Conservation (phyloP, 768 basidiomycete genomes). For the Lactarius psammicola region DNA sequence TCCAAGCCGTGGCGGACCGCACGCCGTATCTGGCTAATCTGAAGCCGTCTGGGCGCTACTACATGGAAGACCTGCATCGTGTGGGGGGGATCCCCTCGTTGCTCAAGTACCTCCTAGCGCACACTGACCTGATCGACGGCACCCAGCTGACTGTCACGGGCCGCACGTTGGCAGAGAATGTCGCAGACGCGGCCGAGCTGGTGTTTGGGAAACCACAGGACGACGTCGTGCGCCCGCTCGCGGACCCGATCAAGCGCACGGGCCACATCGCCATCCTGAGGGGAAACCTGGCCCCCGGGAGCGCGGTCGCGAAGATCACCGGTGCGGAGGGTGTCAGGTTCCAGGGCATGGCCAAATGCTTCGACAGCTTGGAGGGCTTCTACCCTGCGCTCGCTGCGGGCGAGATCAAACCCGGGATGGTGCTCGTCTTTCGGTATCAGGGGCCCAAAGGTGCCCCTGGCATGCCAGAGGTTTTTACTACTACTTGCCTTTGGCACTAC, state of each 20-base stretch:
- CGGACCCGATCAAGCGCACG: conserved; percentile 80
- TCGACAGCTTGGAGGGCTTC: conserved; percentile 59
- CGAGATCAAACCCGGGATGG: conserved; percentile 71
- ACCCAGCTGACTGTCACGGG: conserved; percentile 87
- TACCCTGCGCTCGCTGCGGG: conserved; percentile 71
- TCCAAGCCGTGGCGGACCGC: conserved; percentile 74
- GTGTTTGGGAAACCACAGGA: conserved; percentile 58
- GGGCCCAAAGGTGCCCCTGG: conserved; percentile 91
- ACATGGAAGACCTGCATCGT: conserved; percentile 88
- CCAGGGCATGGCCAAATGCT: conserved; percentile 65
- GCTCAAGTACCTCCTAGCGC: conserved; percentile 76
- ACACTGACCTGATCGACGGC: conserved; percentile 78
- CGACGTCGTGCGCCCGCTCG: conserved; percentile 69
- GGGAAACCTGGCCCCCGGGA: conserved; percentile 85
- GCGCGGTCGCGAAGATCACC: conserved; percentile 89
- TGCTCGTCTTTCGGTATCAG: conserved; percentile 83
- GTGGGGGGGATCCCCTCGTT: conserved; percentile 84
- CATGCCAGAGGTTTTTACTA: conserved; percentile 67
- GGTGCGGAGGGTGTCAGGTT: conserved; percentile 88
- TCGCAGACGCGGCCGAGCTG: conserved; percentile 70
- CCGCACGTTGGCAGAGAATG: conserved; percentile 84
- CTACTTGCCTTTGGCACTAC: background rate
- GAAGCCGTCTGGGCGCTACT: conserved; percentile 82
- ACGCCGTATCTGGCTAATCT: conserved; percentile 86
- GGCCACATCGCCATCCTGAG: conserved; percentile 86